phyloP scores from a whole-genome alignment of 2,329 filamentous ascomycete species.

The Chaetomiaceae sp. region DNA sequence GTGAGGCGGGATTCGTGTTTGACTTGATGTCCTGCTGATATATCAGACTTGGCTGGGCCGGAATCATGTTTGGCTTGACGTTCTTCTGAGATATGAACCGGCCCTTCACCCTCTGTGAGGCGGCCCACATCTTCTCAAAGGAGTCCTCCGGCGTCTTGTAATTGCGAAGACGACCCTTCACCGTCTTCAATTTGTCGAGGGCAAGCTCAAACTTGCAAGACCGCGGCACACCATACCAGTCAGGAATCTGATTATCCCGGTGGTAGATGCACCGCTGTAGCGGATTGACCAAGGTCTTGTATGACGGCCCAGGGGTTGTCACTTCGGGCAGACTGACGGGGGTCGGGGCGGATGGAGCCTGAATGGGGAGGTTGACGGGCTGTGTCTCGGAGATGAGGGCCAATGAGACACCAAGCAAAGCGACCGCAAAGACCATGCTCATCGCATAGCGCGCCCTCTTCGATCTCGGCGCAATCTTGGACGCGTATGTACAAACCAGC shows the following conservation, averaged over 20 bases:
- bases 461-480: too few species aligned
- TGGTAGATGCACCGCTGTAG: slow-evolving; percentile 12
- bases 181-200: not conserved
- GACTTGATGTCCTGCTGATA: too few species aligned
- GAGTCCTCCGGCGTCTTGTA: not conserved
- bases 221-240: slow-evolving; percentile 14
- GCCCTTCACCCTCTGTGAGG: too few species aligned
- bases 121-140: not conserved
- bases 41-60: too few species aligned
- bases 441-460: too few species aligned
- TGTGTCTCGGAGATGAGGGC: not conserved
- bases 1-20: too few species aligned
- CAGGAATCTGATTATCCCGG: not conserved
- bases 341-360: not conserved
- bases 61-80: too few species aligned
- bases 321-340: not conserved
- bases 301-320: not conserved
- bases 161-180: not conserved
- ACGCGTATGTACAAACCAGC: too few species aligned
- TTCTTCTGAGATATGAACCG: too few species aligned
- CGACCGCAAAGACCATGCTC: too few species aligned
- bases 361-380: not conserved
- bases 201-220: not conserved
- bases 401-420: too few species aligned
- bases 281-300: slow-evolving; percentile 1